Evolutionary conservation across 306 rosid genomes (phyloP), one percentile per base, ranked within the genome.

Genomic region (Quercus cerris): DNA sequence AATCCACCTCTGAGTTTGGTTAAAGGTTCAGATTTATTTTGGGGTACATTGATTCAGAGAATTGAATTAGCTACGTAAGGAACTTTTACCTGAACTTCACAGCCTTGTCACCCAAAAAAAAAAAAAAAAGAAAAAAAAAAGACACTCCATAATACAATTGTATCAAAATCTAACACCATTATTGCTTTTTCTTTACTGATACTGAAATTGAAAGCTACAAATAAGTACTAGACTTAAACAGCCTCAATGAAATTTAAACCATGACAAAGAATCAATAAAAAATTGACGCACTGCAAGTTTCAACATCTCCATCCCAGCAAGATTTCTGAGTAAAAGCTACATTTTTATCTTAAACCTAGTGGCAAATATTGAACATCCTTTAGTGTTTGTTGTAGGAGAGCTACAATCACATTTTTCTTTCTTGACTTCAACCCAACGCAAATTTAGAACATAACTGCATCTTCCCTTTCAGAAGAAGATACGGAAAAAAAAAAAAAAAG

Each of bases 301-400:
- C 84, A 87, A 90, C 90, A 88, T 86, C 90, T 88, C 88, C 88
- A 88, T 88, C 92, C 97, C 92, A 90, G 86, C 89, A 82, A 80
- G 84, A 91, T 78, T 85, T 66, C 83, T 75, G 75, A 73, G 56
- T 69, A 72, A 82, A 67, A 82, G 85, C 93, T 91, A 92, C 92
- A 89, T 84, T 88, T 88, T 88, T 80, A 89, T 70, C 94, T 89
- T 80, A 85, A 93, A 86, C 97, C 97, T 91, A 91, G 85, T 80
- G 94, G 92, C 92, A 95, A 93, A 93, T 88, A 91, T 87, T 83
- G 91, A 90, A 88, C 98, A 91, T 86, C 89, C 88, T 78, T 87
- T 89, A 85, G 94, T 83, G 85, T 84, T 86, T 88, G 88, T 79
- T 86, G 94, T 78, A 88, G 94, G 91, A 83, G 91, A 88, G 92